Evolutionary conservation across 2,329 filamentous ascomycete genomes (phyloP).

Genomic region (Calonectria honghensis): DNA sequence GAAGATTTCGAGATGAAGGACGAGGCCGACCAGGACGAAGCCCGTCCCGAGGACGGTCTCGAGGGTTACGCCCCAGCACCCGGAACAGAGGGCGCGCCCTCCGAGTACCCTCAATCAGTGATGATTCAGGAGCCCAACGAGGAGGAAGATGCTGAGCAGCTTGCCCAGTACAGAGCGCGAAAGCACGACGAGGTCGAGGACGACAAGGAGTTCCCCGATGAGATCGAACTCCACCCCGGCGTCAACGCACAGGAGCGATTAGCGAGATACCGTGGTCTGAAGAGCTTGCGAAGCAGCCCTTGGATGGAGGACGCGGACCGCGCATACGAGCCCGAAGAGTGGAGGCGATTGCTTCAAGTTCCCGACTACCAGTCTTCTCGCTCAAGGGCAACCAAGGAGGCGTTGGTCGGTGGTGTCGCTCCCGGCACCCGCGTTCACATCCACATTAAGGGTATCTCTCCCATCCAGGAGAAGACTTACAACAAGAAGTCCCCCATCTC

Average conservation of each 20-base stretch:
- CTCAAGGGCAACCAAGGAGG: conserved; percentile 85
- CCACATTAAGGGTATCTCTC: conserved; percentile 76
- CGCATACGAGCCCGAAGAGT: conserved; percentile 91
- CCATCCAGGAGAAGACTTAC: conserved; percentile 66
- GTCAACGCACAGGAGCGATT: conserved; percentile 91
- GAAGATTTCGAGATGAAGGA: conserved; percentile 80
- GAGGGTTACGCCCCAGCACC: conserved; percentile 80
- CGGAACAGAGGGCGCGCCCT: conserved; percentile 85
- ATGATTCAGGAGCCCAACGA: conserved; percentile 92
- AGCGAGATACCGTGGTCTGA: conserved; percentile 90
- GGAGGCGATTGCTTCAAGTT: conserved; percentile 89
- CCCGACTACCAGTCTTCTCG: conserved; percentile 92
- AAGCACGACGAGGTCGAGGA: conserved; percentile 89
- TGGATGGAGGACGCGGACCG: conserved; percentile 95
- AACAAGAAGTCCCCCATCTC: conserved; percentile 76
- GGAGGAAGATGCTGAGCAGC: conserved; percentile 83
- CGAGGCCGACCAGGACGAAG: conserved; percentile 71
- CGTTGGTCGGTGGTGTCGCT: conserved; percentile 89
- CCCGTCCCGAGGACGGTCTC: conserved; percentile 87
- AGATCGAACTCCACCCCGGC: conserved; percentile 94
- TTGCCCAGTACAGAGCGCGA: conserved; percentile 86
- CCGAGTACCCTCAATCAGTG: conserved; percentile 95
- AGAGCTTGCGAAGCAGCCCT: conserved; percentile 89
- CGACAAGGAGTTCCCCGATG: conserved; percentile 96
- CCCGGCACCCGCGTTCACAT: conserved; percentile 90